These are phyloP conservation scores for Boletus edulis DNA, from an alignment of 768 basidiomycete genomes.

Conservation along the genomic window DNA sequence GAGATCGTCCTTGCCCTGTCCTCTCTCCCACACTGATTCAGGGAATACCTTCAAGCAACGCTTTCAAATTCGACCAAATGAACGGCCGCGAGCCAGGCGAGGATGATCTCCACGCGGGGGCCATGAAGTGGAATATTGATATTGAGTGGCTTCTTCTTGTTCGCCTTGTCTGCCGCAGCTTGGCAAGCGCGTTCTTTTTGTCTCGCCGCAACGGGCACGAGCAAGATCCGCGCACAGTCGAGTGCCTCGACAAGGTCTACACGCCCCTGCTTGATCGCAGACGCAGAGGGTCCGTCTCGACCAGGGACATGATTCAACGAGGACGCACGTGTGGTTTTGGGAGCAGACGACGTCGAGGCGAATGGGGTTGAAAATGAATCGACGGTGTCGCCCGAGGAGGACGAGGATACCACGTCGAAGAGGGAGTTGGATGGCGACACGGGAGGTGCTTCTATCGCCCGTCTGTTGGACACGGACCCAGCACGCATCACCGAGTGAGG, in stretches of 20 bases:
- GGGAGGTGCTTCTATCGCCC: conserved; percentile 41
- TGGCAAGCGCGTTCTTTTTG: conserved; percentile 60
- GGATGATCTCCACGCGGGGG: conserved; percentile 78
- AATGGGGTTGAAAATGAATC: conserved; percentile 14
- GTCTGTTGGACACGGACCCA: conserved; percentile 35
- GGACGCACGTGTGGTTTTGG: conserved; percentile 14
- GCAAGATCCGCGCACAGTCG: conserved; percentile 68
- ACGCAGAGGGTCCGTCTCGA: conserved; percentile 15
- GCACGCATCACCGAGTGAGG: conserved; percentile 47
- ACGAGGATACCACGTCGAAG: conserved; percentile 20
- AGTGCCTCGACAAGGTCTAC: conserved; percentile 53
- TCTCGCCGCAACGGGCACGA: conserved; percentile 65
- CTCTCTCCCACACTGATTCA: neutral
- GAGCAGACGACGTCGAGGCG: conserved; percentile 25
- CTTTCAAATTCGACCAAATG: conserved; percentile 71
- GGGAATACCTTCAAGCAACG: conserved; percentile 18
- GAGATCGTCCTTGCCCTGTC: conserved; percentile 7
- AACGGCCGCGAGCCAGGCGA: conserved; percentile 84
- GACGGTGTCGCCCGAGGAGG: conserved; percentile 21
- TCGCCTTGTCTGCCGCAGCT: conserved; percentile 46
- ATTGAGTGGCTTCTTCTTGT: conserved; percentile 57
- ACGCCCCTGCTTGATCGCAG: conserved; percentile 15
- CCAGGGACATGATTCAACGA: conserved; percentile 21
- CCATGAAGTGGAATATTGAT: conserved; percentile 86
- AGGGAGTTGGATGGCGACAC: conserved; percentile 22